Conservation (phyloP, 257 asterid genomes). For the Nicotiana tomentosiformis region DNA sequence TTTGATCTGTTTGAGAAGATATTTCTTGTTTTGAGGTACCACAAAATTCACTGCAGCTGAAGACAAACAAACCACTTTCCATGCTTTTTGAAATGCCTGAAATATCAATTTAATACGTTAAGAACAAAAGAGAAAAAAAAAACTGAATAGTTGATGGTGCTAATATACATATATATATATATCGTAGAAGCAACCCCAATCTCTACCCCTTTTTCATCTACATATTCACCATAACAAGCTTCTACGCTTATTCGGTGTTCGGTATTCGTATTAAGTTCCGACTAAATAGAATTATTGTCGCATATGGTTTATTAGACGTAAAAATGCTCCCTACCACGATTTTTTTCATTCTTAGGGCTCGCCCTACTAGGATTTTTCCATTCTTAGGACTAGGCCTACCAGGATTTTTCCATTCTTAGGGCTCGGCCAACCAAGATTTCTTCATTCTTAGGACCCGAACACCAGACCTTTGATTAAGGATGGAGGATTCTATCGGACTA, state of each 20-base stretch:
- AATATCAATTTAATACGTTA: neutral
- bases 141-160: neutral
- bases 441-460: too few relatives aligned
- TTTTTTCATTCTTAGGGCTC: too few relatives aligned
- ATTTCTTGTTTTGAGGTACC: slow-evolving; percentile 34
- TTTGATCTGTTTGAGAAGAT: slow-evolving; percentile 36
- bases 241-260: neutral
- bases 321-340: too few relatives aligned
- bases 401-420: too few relatives aligned
- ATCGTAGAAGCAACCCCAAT: neutral
- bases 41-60: slow-evolving; percentile 22
- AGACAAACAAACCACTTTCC: slow-evolving; percentile 51
- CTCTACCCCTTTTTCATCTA: neutral
- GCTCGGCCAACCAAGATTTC: too few relatives aligned
- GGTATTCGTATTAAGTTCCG: too few relatives aligned
- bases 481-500: too few relatives aligned
- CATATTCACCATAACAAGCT: neutral
- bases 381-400: too few relatives aligned
- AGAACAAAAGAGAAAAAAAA: neutral
- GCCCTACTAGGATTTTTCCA: too few relatives aligned
- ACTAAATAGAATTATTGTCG: too few relatives aligned
- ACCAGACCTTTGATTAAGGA: too few relatives aligned
- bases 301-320: too few relatives aligned
- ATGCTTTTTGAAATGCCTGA: slow-evolving; percentile 51
- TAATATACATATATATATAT: neutral